These are phyloP conservation scores for Lasiodiplodia hormozganensis DNA, from an alignment of 2,329 filamentous ascomycete species.

Conservation along the genomic window DNA sequence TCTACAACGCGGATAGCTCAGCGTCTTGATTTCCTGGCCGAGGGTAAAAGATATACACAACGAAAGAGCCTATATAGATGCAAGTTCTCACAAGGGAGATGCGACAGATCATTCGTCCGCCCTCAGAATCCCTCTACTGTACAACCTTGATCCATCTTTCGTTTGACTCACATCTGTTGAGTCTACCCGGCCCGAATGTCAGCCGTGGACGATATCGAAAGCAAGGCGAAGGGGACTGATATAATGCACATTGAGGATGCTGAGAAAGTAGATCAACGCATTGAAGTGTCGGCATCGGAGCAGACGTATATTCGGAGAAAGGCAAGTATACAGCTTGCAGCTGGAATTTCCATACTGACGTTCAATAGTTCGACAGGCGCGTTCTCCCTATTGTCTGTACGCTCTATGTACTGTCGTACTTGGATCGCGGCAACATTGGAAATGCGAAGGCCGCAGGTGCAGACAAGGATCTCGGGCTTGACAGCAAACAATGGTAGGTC, in stretches of 20 bases:
- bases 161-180: background rate
- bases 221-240: background rate
- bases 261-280: background rate
- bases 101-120: background rate
- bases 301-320: constrained; percentile 8
- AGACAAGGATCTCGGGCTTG: constrained; percentile 34
- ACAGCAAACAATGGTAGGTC: constrained; percentile 62
- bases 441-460: constrained; percentile 53
- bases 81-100: background rate
- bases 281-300: constrained; percentile 5
- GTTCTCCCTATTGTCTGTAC: constrained; percentile 39
- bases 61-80: background rate
- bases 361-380: constrained; percentile 34
- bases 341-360: background rate
- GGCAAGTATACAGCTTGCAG: background rate
- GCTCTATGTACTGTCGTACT: constrained; percentile 40
- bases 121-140: too few relatives aligned
- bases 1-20: constrained; percentile 16
- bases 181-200: too few relatives aligned
- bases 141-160: background rate
- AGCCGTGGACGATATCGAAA: background rate
- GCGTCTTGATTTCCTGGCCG: background rate
- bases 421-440: constrained; percentile 39
- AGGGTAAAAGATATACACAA: background rate
- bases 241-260: constrained; percentile 7